Evolutionary conservation across 2,329 filamentous ascomycete genomes (phyloP), one percentile per base, ranked within the genome.

Genomic region (Thielaviopsis cerberus): DNA sequence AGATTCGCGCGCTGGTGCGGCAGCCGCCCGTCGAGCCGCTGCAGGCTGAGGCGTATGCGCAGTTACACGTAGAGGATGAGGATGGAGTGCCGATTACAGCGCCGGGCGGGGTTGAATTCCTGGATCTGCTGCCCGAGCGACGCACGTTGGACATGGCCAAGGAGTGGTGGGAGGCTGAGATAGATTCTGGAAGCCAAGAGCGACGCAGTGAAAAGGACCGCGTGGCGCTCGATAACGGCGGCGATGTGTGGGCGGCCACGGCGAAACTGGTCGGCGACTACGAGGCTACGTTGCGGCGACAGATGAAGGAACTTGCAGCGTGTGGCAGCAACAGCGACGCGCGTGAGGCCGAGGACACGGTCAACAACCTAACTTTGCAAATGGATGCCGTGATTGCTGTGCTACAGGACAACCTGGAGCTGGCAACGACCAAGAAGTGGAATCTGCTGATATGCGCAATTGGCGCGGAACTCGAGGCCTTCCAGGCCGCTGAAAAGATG

Each of bases 381-480:
- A 82, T 89, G 75, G 72, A 76, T 26, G 66, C 65, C 2, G 76
- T 83, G 4, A 75, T 83, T 13, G 63, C 65, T 0, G 74, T 76
- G 2, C 69, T 91, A 3, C 75, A 81, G 57, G 69, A 73, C 17
- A 74, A 76, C 22, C 64, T 82, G 25, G 70, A 73, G 1, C 65
- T 75, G 1, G 82, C 82, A 0, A 79, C 85, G 61, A 70, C 73
- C 1, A 78, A 78, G 59, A 75, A 76, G 17, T 91, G 86, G 86
- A 89, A 84, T 59, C 70, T 90, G 17, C 73, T 91, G 20, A 81
- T 89, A 4, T 86, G 80, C 55, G 85, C 85, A 11, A 81, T 91
- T 34, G 84, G 85, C 0, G 86, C 86, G 0, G 86, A 88, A 66
- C 66, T 86, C 1, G 81, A 84, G 60, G 82, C 83, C 1, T 82